phyloP scores from a whole-genome alignment of 352 stramenopile species.

The Pythium guiyangense region DNA sequence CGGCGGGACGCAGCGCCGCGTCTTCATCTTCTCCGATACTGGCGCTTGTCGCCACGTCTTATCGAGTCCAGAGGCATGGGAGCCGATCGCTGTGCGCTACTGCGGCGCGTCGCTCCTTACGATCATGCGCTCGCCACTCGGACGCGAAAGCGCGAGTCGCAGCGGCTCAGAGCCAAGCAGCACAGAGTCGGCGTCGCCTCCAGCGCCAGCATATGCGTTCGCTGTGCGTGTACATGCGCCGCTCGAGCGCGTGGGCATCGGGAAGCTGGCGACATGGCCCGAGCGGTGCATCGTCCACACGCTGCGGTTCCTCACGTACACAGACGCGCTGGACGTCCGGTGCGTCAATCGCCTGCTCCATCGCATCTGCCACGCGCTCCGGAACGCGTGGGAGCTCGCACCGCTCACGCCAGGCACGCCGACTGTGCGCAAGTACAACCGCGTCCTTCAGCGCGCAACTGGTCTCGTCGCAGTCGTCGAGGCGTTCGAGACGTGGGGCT shows the following conservation, averaged over 20 bases:
- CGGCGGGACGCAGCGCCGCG: constrained; percentile 13
- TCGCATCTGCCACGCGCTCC: constrained; percentile 26
- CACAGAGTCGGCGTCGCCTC: neutral
- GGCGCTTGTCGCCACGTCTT: constrained; percentile 34
- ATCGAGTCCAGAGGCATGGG: constrained; percentile 6
- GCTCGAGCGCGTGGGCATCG: constrained; percentile 14
- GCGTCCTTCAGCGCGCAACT: constrained; percentile 27
- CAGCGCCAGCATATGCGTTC: neutral
- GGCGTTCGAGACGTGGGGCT: constrained; percentile 52
- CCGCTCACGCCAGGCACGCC: constrained; percentile 28
- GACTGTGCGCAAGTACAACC: constrained; percentile 30
- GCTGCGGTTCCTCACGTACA: constrained; percentile 42
- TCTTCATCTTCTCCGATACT: constrained; percentile 40
- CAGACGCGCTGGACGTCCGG: constrained; percentile 37
- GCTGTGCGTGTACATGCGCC: constrained; percentile 23
- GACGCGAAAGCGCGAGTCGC: too few species aligned
- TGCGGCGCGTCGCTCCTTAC: constrained; percentile 16
- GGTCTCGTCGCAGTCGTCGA: constrained; percentile 42
- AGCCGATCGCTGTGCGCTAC: constrained; percentile 19
- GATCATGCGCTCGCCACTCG: neutral
- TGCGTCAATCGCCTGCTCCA: constrained; percentile 36
- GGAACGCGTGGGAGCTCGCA: constrained; percentile 48
- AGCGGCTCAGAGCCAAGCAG: neutral
- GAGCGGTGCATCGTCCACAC: constrained; percentile 18
- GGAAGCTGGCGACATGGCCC: constrained; percentile 24